Base-by-base conservation (phyloP, 2,329 filamentous ascomycete species). In the Botrytis deweyae region DNA sequence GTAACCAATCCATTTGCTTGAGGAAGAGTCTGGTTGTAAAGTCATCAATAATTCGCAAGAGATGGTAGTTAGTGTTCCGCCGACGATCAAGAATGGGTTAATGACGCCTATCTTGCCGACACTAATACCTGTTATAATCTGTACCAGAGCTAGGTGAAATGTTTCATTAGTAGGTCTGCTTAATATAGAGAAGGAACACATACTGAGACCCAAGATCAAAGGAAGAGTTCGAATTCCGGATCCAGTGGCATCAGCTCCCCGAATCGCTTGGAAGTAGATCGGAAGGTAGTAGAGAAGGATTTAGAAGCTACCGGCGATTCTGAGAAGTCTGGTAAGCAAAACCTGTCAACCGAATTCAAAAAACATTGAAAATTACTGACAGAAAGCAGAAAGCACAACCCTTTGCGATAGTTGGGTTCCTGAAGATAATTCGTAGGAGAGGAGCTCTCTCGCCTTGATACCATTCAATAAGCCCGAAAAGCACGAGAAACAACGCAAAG, bases 191-290 rank as follows among this genome's bases (percentile, higher is more conserved):
- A 12, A 3, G 1, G 8, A 8, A 29, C 1, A 22, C 29, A 36
- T 9, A 49, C 10, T 36, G n/a, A 65, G 33, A 3, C 29, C 14
- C 33, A 38, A 49, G 22, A 49, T 20, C 12, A 78, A 61, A 10
- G 85, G 83, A 40, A 86, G 78, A 52, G 82, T 83, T 58, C 79
- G 79, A 7, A 85, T 73, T 12, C 77, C 76, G 29, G 66, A 74
- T 18, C 78, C 62, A 78, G 76, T 74, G 8, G 77, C 74, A 63
- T 62, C 73, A 3, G 76, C 78, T 12, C 82, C 84, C 1, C 81
- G 81, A 62, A 78, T 74, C 10, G 80, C 80, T 79, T 88, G 84
- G 78, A 88, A 86, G 81, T 85, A 87, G 18, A 70, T 70, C 3
- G 59, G 65, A 12, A 73, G 18, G n/a, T 49, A 74, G 33, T 83